A percentile compares a stretch with the other conserved stretches of the same genome.
Evolutionary conservation across 1,284 basidiomycete species (phyloP).

Genomic region (Sanguinoderma infundibulare): DNA sequence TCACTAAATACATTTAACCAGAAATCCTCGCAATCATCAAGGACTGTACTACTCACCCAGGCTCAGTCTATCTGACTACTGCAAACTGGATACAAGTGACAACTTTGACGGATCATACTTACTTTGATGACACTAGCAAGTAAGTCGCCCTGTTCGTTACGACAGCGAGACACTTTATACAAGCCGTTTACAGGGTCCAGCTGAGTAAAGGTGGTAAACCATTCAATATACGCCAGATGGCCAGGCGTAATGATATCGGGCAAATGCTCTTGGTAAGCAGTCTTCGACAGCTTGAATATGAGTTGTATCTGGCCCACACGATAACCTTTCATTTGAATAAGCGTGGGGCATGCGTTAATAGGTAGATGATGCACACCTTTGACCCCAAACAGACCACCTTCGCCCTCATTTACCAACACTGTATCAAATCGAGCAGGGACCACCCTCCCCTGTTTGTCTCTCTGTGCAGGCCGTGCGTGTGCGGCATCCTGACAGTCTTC

Average conservation of each 20-base stretch:
- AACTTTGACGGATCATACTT: no score
- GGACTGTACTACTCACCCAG: no score
- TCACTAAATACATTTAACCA: no score
- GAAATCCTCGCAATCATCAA: no score
- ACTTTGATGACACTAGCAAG: no score
- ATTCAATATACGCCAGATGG: conserved; percentile 39
- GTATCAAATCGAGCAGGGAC: conserved; percentile 26
- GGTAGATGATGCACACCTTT: no score
- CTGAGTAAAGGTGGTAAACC: conserved; percentile 32
- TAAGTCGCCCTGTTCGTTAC: no score
- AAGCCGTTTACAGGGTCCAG: conserved; percentile 16
- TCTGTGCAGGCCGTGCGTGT: conserved; percentile 13
- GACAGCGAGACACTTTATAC: conserved; percentile 22
- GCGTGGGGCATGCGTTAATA: no score
- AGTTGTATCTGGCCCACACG: conserved; percentile 23
- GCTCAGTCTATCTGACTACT: no score
- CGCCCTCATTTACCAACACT: conserved; percentile 17
- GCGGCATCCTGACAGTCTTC: conserved; percentile 4
- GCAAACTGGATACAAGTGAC: no score
- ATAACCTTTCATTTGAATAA: conserved; percentile 11
- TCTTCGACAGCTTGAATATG: conserved; percentile 19
- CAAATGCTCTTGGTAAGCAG: conserved; percentile 11
- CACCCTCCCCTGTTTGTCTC: not conserved
- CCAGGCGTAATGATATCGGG: conserved; percentile 11
- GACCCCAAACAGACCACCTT: no score